These are phyloP conservation scores for Fragaria vesca DNA, from an alignment of 306 rosid genomes.

Conservation along the genomic window DNA sequence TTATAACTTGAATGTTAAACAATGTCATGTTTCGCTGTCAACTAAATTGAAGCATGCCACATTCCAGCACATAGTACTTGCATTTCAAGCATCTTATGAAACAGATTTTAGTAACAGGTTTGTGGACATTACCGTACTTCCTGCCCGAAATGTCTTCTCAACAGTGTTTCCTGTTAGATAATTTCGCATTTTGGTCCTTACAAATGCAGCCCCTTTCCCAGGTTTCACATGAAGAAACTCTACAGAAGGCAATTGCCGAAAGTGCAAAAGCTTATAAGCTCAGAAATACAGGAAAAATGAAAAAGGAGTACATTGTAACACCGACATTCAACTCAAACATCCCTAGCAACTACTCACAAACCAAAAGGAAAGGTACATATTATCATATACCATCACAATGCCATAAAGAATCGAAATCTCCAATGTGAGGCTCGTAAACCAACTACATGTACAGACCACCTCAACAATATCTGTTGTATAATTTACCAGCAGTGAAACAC, in stretches of 20 bases:
- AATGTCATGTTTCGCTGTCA: neutral
- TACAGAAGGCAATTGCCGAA: conserved; percentile 27
- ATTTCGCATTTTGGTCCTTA: conserved; percentile 88
- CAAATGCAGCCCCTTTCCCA: conserved; percentile 97
- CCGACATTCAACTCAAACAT: neutral
- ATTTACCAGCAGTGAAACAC: neutral
- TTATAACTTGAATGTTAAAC: neutral
- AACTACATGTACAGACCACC: neutral
- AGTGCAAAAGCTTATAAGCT: neutral
- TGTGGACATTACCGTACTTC: conserved; percentile 59
- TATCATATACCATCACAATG: neutral
- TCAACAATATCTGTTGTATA: neutral
- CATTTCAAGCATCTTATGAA: neutral
- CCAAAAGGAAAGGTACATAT: neutral
- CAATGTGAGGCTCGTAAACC: conserved; percentile 1
- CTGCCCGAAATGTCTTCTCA: conserved; percentile 94
- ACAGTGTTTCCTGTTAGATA: conserved; percentile 80
- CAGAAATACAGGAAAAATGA: neutral
- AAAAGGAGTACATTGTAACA: neutral
- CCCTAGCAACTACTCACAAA: neutral
- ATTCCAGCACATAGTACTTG: neutral
- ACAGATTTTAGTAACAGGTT: neutral
- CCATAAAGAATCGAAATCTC: neutral
- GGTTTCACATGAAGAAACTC: conserved; percentile 99
- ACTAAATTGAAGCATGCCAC: neutral